phyloP scores from a whole-genome alignment of 2,329 filamentous ascomycete genomes.

The Cordyceps pruinosa region DNA sequence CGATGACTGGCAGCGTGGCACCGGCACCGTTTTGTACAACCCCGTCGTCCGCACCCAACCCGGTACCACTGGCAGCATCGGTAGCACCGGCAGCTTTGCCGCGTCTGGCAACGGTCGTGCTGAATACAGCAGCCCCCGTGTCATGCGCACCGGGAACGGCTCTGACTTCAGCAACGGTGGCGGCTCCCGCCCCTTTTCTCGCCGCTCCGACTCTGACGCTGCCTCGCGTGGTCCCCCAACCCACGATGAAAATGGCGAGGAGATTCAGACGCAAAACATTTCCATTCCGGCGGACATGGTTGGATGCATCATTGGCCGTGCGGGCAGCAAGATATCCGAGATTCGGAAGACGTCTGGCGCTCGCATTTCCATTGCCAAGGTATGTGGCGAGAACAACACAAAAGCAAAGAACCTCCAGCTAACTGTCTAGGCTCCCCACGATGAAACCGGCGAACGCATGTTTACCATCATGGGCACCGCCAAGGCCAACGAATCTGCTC shows the following conservation, averaged over 20 bases:
- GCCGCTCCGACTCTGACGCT: constrained; percentile 78
- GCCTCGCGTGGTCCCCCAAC: constrained; percentile 74
- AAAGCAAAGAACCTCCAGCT: background rate
- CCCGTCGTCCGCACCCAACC: constrained; percentile 82
- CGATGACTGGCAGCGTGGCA: constrained; percentile 95
- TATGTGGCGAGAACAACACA: background rate
- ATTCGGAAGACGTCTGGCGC: constrained; percentile 95
- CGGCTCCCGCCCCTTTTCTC: constrained; percentile 56
- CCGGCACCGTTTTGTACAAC: constrained; percentile 96
- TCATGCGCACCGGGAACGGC: constrained; percentile 92
- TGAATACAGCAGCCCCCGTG: constrained; percentile 60
- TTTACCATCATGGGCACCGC: constrained; percentile 98
- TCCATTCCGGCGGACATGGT: constrained; percentile 99
- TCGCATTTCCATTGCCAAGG: constrained; percentile 93
- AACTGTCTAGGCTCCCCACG: constrained; percentile 60
- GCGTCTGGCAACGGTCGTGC: constrained; percentile 33
- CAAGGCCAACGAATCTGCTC: constrained; percentile 87
- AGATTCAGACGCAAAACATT: constrained; percentile 98
- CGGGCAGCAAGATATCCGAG: constrained; percentile 95
- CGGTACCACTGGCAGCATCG: constrained; percentile 34
- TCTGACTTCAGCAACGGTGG: constrained; percentile 87
- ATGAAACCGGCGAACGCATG: constrained; percentile 97
- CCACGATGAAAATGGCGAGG: constrained; percentile 92
- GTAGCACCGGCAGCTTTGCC: constrained; percentile 38
- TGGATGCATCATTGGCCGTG: constrained; percentile 95